Base-by-base conservation (phyloP, 306 rosid genomes). In the Leucaena leucocephala region DNA sequence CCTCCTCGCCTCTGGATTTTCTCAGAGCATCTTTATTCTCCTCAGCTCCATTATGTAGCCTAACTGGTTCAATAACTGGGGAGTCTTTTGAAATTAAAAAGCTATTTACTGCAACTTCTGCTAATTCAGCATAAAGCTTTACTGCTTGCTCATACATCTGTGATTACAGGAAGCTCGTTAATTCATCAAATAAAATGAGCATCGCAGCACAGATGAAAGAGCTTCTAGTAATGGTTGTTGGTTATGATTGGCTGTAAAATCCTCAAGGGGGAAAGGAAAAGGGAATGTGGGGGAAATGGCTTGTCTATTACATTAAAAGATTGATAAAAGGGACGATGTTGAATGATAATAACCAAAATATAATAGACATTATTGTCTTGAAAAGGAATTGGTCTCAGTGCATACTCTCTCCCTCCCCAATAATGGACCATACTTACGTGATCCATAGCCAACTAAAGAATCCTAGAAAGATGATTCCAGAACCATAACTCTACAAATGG, bases 1-100 rank as follows among this genome's bases (percentile, higher is more conserved):
- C 99, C 72, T 95, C 98, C 78, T 95, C 99, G 21, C 99, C 99
- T 76, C 88, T 87, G 6, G 93, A 93, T 84, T 90, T 95, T 83
- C 97, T 88, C 58, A 95, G 82, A 9, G 97, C 99, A 27, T 91
- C 98, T 84, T 92, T 93, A 80, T 93, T 93, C 88, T 93, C 98
- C 73, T 95, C 98, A n/a, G 97, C 94, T 61, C 97, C 98, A 64
- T 76, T 90, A 80, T 93, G 96, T 19, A 95, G 92, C 83, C 99
- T 90, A 55, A 93, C 91, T 4, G 97, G 96, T 78, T 95, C 99
- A 33, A 90, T 88, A 33, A 91, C 96, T 0, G 98, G 98, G 3
- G 99, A 91, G 82, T 95, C 97, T 78, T 89, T 93, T 0, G 97
- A 89, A 57, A 93, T 92, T 76, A 93, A 75, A 82, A 95, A 93